Percentiles rank a stretch among this genome's conserved stretches.
phyloP scores from a whole-genome alignment of 2,329 filamentous ascomycete genomes.

The Fusarium foetens region DNA sequence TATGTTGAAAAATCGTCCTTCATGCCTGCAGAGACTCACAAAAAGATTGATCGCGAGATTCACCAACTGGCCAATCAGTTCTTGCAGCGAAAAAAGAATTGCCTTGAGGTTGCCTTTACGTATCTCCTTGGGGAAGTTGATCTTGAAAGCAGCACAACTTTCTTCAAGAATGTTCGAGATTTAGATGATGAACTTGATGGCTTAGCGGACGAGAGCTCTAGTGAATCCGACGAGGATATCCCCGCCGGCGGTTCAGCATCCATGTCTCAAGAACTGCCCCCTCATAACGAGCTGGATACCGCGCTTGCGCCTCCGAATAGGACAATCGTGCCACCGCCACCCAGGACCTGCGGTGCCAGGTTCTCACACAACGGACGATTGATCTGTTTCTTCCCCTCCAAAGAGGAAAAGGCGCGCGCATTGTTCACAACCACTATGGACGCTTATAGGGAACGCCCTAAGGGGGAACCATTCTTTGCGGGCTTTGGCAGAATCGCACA shows the following conservation, averaged over 20 bases:
- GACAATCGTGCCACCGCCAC: constrained; percentile 65
- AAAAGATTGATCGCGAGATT: constrained; percentile 63
- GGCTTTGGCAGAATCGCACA: constrained; percentile 66
- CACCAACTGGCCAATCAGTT: constrained; percentile 66
- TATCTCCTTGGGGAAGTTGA: constrained; percentile 73
- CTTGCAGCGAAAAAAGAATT: constrained; percentile 67
- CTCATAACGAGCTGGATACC: constrained; percentile 63
- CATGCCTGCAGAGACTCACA: constrained; percentile 66
- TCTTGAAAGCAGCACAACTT: constrained; percentile 67
- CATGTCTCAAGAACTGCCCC: constrained; percentile 70
- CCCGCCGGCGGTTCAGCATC: constrained; percentile 63
- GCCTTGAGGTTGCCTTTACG: constrained; percentile 69
- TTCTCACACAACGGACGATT: constrained; percentile 72
- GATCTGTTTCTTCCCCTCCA: constrained; percentile 75
- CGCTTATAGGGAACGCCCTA: constrained; percentile 59
- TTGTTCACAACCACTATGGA: constrained; percentile 60
- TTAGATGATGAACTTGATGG: constrained; percentile 66
- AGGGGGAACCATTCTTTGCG: constrained; percentile 66
- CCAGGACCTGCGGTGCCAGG: constrained; percentile 67
- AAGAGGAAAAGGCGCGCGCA: constrained; percentile 68
- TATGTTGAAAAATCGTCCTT: constrained; percentile 70
- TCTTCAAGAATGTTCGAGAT: constrained; percentile 73
- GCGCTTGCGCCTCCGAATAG: constrained; percentile 63
- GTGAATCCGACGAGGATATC: constrained; percentile 75
- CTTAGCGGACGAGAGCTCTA: constrained; percentile 81